These are phyloP conservation scores for Rhizopogon roseolus DNA, from an alignment of 768 basidiomycete species.

Conservation along the genomic window DNA sequence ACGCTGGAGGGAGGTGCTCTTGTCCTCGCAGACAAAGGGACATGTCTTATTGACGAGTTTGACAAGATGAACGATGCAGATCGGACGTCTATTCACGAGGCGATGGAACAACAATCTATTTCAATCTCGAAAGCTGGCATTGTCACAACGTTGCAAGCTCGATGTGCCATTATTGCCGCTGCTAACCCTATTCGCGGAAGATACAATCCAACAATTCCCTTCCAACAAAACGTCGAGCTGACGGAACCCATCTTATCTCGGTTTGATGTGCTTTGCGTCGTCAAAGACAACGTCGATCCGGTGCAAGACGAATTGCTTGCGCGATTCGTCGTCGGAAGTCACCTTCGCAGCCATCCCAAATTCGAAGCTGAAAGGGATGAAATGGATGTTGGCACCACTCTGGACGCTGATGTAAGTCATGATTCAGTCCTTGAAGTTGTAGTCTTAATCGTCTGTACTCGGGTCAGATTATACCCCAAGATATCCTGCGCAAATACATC, in stretches of 20 bases:
- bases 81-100: slow-evolving; percentile 97
- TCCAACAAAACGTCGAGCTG: slow-evolving; percentile 96
- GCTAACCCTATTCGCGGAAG: slow-evolving; percentile 96
- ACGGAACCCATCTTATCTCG: slow-evolving; percentile 98
- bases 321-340: slow-evolving; percentile 96
- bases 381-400: slow-evolving; percentile 83
- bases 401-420: slow-evolving; percentile 82
- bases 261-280: slow-evolving; percentile 97
- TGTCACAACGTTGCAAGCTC: slow-evolving; percentile 95
- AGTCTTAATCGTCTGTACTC: slow-evolving; percentile 6
- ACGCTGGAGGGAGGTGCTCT: slow-evolving; percentile 97
- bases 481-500: slow-evolving; percentile 94
- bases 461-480: slow-evolving; percentile 89
- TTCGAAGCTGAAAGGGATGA: slow-evolving; percentile 87
- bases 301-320: slow-evolving; percentile 96
- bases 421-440: background rate
- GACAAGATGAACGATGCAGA: slow-evolving; percentile 99
- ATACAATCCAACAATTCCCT: slow-evolving; percentile 97
- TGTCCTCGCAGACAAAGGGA: slow-evolving; percentile 97
- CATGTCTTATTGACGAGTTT: slow-evolving; percentile 97
- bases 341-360: slow-evolving; percentile 89
- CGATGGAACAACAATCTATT: slow-evolving; percentile 99
- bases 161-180: slow-evolving; percentile 96
- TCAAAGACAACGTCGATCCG: slow-evolving; percentile 96
- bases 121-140: slow-evolving; percentile 99